phyloP scores from a whole-genome alignment of 768 basidiomycete species.

The Austroboletus festivus region DNA sequence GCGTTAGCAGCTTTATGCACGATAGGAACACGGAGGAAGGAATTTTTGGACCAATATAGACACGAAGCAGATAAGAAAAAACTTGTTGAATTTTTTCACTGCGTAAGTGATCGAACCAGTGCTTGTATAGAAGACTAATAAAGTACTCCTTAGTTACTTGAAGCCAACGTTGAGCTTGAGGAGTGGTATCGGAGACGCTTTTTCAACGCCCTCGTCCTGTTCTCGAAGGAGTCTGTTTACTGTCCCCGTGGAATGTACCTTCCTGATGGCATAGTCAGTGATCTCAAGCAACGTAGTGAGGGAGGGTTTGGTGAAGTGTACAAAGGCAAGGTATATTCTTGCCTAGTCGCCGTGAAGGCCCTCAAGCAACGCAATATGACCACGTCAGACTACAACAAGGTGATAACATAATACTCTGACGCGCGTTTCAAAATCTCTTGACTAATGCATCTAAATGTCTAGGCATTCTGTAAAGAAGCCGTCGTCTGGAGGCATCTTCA shows the following conservation, averaged over 20 bases:
- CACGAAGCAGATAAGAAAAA: background rate
- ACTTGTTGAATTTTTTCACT: constrained; percentile 25
- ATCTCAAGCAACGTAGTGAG: background rate
- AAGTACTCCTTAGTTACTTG: constrained; percentile 20
- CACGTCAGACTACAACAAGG: constrained; percentile 15
- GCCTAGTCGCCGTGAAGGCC: constrained; percentile 30
- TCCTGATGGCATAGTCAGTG: constrained; percentile 4
- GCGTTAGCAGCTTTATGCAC: constrained; percentile 12
- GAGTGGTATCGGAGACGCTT: constrained; percentile 18
- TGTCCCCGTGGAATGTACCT: constrained; percentile 20
- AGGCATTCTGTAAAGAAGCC: constrained; percentile 32
- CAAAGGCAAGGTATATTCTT: constrained; percentile 15
- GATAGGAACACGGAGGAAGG: constrained; percentile 3
- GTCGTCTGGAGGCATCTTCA: constrained; percentile 33
- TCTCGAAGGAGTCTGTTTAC: constrained; percentile 18
- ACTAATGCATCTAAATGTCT: background rate
- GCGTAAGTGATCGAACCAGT: constrained; percentile 13
- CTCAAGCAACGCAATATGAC: background rate
- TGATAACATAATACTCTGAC: constrained; percentile 4
- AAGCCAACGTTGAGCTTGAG: constrained; percentile 9
- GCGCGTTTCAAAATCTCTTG: background rate
- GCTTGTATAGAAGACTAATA: constrained; percentile 1
- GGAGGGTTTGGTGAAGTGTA: constrained; percentile 25
- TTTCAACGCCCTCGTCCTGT: constrained; percentile 15
- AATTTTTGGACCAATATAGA: constrained; percentile 3